Conservation (phyloP, 805 yeast species). For the Lipomyces sp. region DNA sequence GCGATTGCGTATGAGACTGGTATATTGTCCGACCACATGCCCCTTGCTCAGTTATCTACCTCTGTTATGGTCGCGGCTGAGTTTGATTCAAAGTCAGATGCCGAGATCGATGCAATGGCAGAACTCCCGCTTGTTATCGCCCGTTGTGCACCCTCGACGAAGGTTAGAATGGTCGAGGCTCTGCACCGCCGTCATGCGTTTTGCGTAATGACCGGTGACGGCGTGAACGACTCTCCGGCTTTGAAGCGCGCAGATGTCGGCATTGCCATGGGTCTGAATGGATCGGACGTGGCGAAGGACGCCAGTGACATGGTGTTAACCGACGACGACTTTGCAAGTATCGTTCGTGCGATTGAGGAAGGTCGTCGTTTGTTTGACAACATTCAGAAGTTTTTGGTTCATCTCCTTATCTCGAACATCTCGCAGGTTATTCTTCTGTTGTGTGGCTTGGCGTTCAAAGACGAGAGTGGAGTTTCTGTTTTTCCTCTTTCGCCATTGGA, state of each 20-base stretch:
- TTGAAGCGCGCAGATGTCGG: slow-evolving; percentile 76
- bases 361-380: slow-evolving; percentile 76
- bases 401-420: slow-evolving; percentile 68
- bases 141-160: slow-evolving; percentile 78
- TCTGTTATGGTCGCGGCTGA: slow-evolving; percentile 72
- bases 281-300: slow-evolving; percentile 80
- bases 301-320: slow-evolving; percentile 75
- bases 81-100: slow-evolving; percentile 61
- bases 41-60: slow-evolving; percentile 42
- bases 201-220: slow-evolving; percentile 83
- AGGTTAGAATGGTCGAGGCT: slow-evolving; percentile 78
- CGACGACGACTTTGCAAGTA: slow-evolving; percentile 77
- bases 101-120: slow-evolving; percentile 58
- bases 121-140: slow-evolving; percentile 75
- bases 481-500: slow-evolving; percentile 81
- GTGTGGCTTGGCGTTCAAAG: slow-evolving; percentile 72
- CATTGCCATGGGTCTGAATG: slow-evolving; percentile 78
- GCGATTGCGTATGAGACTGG: slow-evolving; percentile 83
- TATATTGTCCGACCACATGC: slow-evolving; percentile 52
- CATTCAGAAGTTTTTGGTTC: slow-evolving; percentile 73
- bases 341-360: slow-evolving; percentile 76
- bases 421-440: slow-evolving; percentile 66
- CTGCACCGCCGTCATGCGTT: slow-evolving; percentile 59
- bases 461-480: slow-evolving; percentile 61
- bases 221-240: slow-evolving; percentile 78